A percentile compares a stretch with the other conserved stretches of the same genome.
Evolutionary conservation across 2,329 filamentous ascomycete genomes (phyloP).

Genomic region (Xylaria sp.): DNA sequence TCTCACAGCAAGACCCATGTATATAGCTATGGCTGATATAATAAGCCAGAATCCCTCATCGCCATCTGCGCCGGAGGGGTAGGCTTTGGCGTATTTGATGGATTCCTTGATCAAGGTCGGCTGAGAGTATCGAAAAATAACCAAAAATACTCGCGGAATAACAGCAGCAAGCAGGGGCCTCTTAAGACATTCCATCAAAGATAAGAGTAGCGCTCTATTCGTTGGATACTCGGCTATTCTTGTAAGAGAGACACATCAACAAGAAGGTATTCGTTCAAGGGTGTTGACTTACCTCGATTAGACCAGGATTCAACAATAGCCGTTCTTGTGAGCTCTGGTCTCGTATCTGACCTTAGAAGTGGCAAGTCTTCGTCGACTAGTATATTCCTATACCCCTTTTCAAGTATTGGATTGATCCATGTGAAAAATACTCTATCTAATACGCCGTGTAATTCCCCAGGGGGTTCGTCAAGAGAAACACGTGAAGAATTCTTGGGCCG

Average conservation of each 20-base stretch:
- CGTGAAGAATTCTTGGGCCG: background rate
- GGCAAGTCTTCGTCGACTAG: conserved; percentile 37
- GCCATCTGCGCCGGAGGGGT: background rate
- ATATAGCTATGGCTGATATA: conserved; percentile 42
- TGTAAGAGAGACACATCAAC: conserved; percentile 1
- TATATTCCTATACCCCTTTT: conserved; percentile 37
- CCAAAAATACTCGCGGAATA: conserved; percentile 46
- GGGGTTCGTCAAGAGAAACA: conserved; percentile 28
- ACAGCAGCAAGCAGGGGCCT: conserved; percentile 40
- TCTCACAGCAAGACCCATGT: conserved; percentile 47
- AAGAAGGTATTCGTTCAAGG: background rate
- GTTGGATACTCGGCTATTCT: conserved; percentile 28
- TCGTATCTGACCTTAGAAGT: conserved; percentile 32
- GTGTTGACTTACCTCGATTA: conserved; percentile 33
- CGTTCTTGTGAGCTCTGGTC: conserved; percentile 31
- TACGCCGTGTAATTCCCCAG: conserved; percentile 36
- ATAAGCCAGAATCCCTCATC: conserved; percentile 41
- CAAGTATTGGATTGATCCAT: conserved; percentile 43
- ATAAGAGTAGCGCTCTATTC: conserved; percentile 38
- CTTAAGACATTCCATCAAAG: conserved; percentile 40
- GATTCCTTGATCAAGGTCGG: conserved; percentile 46
- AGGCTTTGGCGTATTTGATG: conserved; percentile 41
- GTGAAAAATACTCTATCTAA: conserved; percentile 40
- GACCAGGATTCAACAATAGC: conserved; percentile 38
- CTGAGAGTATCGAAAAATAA: conserved; percentile 49